A percentile compares a stretch with the other conserved stretches of the same genome.
phyloP scores from a whole-genome alignment of 495 filamentous ascomycete species.

The Xylaria intraflava region DNA sequence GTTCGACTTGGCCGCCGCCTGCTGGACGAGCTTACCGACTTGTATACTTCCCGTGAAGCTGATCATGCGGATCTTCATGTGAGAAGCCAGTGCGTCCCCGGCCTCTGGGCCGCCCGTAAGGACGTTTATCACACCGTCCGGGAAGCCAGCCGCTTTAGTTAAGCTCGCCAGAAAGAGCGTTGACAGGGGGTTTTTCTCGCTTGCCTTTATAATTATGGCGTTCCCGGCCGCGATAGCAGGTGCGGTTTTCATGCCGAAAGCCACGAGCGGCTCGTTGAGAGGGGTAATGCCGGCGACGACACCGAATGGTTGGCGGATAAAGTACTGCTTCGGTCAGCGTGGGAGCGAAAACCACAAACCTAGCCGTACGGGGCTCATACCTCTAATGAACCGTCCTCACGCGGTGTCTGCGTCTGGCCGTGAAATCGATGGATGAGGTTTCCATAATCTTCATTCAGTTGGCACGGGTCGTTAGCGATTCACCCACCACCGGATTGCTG shows the following conservation, averaged over 20 bases:
- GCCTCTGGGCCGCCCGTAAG: constrained; percentile 48
- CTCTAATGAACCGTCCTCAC: constrained; percentile 14
- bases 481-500: constrained; percentile 14
- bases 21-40: constrained; percentile 40
- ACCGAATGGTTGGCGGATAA: constrained; percentile 29
- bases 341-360: background rate
- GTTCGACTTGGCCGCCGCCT: constrained; percentile 36
- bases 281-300: constrained; percentile 25
- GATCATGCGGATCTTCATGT: constrained; percentile 48
- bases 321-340: constrained; percentile 12
- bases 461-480: constrained; percentile 1
- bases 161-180: constrained; percentile 49
- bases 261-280: constrained; percentile 41
- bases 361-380: background rate
- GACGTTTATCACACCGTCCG: constrained; percentile 52
- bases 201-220: constrained; percentile 45
- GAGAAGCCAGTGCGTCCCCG: constrained; percentile 46
- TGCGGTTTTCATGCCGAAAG: constrained; percentile 45
- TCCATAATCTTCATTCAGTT: constrained; percentile 6
- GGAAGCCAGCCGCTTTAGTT: constrained; percentile 50
- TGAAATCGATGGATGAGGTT: constrained; percentile 7
- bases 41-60: constrained; percentile 50
- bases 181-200: constrained; percentile 45
- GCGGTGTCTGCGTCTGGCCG: constrained; percentile 13
- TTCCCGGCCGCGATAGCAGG: constrained; percentile 48